Base-by-base conservation (phyloP, 805 yeast genomes). In the Starmerella apis region DNA sequence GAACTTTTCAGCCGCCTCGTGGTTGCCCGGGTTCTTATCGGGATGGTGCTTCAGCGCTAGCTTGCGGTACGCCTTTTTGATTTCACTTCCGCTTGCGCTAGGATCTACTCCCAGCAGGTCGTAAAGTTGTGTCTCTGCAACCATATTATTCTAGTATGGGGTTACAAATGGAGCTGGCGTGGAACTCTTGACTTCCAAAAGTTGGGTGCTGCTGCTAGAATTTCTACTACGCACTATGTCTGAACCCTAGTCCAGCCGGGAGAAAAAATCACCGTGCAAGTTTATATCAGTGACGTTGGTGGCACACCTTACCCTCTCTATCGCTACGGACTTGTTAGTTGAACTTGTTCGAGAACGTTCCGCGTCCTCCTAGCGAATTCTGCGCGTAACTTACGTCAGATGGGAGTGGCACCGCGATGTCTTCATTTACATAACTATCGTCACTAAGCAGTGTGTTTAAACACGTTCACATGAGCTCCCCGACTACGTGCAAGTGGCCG, bases 1-100 rank as follows among this genome's bases (percentile, higher is more conserved):
- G 69, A 90, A 90, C 70, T 85, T 87, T 64, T 90, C 97, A 47
- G 94, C 92, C n/a, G 95, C 96, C 64, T 83, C 95, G 47, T 63
- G 71, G 46, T 60, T 59, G 43, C 66, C 69, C 16, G 76, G 78
- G 62, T 84, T 81, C 69, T 86, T 85, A 63, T 85, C 95, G 0
- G 95, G 95, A 63, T 85, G 95, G 60, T 76, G 76, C 54, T 70
- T 71, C 53, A 84, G 72, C 3, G 94, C 94, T 57, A 79, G 73
- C 59, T 77, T 79, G 59, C 87, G 72, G 65, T 81, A 85, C 1
- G 94, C 83, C 63, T 81, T 82, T 63, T 83, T 82, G 61, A 85
- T 76, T 46, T 78, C 83, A 1, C 63, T 56, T 6, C 70, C 75
- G 2, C 68, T 64, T n/a, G 82, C 83, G n/a, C 67, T 62, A 25